Evolutionary conservation across 768 basidiomycete genomes (phyloP), one percentile per base, ranked within the genome.

Genomic region (Lactarius psammicola): DNA sequence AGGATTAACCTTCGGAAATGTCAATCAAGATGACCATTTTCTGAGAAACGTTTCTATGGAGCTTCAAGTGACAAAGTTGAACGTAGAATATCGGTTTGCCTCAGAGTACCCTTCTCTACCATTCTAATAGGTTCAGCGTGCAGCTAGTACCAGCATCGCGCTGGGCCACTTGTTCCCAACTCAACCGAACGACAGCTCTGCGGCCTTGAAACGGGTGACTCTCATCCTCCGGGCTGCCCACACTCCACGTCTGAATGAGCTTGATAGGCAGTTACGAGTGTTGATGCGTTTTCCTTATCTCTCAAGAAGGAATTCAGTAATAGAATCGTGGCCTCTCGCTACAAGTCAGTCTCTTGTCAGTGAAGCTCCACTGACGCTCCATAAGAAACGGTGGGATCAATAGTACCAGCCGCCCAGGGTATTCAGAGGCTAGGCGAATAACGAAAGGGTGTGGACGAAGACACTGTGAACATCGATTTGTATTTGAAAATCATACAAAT

Each of bases 181-280:
- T n/a, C 59, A 56, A 3, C 20, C 69, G 17, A 65, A 72, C 23
- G 74, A 74, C 55, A 64, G 64, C 44, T 69, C 61, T 18, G 64
- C 70, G 4, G 70, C 74, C 28, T 26, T 75, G 26, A 71, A 72
- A 71, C 71, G 72, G 71, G 71, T 71, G 49, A 18, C 30, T 20
- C 5, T 65, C 57, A 7, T 33, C 28, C 26, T 49, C 18, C 11
- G 23, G 30, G 42, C 18, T 13, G 18, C 40, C 11, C 3, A 9
- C 20, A 30, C 11, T 17, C 15, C 28, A 20, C 33, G 18, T 26
- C 13, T 31, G 33, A 23, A n/a, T 36, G 7, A 26, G n/a, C 17
- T 40, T 11, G 26, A 26, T 60, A 70, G 69, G 49, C 64, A 28
- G 64, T 63, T 11, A 42, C 46, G 1, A 64, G 70, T 49, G 33